These are phyloP conservation scores for Raffaelea arxii DNA, from an alignment of 2,329 filamentous ascomycete genomes.

Conservation along the genomic window DNA sequence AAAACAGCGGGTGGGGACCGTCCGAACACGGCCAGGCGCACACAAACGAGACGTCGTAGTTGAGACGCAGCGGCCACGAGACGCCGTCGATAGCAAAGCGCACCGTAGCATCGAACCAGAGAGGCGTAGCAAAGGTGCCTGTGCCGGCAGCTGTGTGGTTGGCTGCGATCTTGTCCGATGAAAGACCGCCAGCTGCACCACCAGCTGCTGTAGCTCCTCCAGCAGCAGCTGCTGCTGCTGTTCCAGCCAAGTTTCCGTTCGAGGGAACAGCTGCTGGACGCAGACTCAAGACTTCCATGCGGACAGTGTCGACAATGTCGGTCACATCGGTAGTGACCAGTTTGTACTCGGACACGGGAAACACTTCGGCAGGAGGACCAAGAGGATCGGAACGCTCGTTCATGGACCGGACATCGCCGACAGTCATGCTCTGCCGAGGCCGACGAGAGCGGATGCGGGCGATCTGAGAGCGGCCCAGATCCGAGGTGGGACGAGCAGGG, in stretches of 20 bases:
- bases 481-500: slow-evolving; percentile 56
- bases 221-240: slow-evolving; percentile 1
- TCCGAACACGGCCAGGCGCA: slow-evolving; percentile 54
- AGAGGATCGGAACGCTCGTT: slow-evolving; percentile 57
- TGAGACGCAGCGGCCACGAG: slow-evolving; percentile 53
- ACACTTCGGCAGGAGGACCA: slow-evolving; percentile 51
- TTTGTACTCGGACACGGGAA: slow-evolving; percentile 59
- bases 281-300: slow-evolving; percentile 59
- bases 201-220: slow-evolving; percentile 1
- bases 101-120: slow-evolving; percentile 48
- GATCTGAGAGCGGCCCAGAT: slow-evolving; percentile 60
- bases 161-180: neutral
- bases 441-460: slow-evolving; percentile 55
- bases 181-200: neutral
- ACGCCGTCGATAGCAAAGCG: slow-evolving; percentile 54
- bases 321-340: slow-evolving; percentile 48
- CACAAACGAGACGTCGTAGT: slow-evolving; percentile 57
- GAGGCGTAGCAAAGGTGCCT: slow-evolving; percentile 20
- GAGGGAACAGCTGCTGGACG: slow-evolving; percentile 17
- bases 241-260: slow-evolving; percentile 1
- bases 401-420: slow-evolving; percentile 57
- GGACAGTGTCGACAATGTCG: slow-evolving; percentile 53
- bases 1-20: slow-evolving; percentile 61
- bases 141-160: neutral
- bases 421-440: slow-evolving; percentile 43